These are phyloP conservation scores for Apiotrichum veenhuisii DNA, from an alignment of 1,284 basidiomycete genomes.

Conservation along the genomic window DNA sequence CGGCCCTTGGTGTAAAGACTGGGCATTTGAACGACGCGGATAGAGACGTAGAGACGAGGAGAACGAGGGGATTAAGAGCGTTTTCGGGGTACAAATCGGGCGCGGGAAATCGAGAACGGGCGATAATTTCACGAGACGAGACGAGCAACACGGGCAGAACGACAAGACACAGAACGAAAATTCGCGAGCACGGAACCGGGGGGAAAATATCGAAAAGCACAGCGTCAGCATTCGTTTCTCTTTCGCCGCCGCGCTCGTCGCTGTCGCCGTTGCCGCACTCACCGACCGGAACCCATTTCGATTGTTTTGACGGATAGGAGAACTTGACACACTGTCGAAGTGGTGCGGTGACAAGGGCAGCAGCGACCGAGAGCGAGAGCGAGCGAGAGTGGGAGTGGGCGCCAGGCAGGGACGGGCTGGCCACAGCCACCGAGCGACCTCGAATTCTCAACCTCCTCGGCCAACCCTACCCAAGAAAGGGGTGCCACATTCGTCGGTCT, in stretches of 20 bases:
- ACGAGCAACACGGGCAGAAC: too few relatives aligned
- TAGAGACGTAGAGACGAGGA: background rate
- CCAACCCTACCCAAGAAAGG: too few relatives aligned
- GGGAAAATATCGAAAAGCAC: background rate
- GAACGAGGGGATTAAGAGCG: background rate
- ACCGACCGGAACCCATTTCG: constrained; percentile 7
- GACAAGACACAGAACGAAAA: background rate
- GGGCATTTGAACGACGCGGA: constrained; percentile 10
- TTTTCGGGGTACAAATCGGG: background rate
- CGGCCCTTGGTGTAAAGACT: constrained; percentile 96
- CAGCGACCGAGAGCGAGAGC: background rate
- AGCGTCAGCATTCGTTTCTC: background rate
- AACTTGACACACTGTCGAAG: background rate
- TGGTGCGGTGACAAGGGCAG: background rate
- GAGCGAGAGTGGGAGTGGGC: background rate
- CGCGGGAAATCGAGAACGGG: background rate
- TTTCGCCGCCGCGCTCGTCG: background rate
- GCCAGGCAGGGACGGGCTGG: too few relatives aligned
- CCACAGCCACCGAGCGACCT: too few relatives aligned
- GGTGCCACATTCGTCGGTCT: too few relatives aligned
- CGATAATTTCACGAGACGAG: background rate
- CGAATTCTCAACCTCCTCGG: too few relatives aligned
- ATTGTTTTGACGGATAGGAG: constrained; percentile 1
- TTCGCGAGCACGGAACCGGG: constrained; percentile 6
- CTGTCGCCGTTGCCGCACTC: background rate